Base-by-base conservation (phyloP, 441 rosid genomes). In the Croton setiger region DNA sequence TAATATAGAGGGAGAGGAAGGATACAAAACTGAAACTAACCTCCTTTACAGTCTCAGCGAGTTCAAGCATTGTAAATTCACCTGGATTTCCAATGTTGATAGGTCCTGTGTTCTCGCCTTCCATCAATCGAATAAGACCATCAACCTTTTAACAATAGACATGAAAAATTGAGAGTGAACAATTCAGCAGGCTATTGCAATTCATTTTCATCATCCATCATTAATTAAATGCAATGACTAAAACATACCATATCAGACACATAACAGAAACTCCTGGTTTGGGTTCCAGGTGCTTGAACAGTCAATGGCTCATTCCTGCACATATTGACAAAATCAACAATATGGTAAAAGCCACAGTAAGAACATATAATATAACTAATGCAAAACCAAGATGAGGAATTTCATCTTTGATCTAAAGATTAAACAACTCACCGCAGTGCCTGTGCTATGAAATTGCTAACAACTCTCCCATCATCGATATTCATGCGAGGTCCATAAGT, bases 401-500 rank as follows among this genome's bases (percentile, higher is more conserved):
- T 21, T 31, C 15, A 12, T 15, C 5, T 66, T 4, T 13, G 35
- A 23, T 7, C 11, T 31, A 9, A 3, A 44, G 3, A 12, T 54
- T 12, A 51, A 53, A 61, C 4, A 11, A 67, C 65, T 74, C 69
- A 96, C 99, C 99, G 86, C 48, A 92, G 78, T 67, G 99, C 97
- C 67, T 96, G 99, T 66, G 99, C 99, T 58, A 94, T 94, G 87
- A 94, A 92, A 78, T 94, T 94, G 83, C 99, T 94, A 71, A 94
- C 99, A n/a, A 94, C 99, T 71, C 99, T 98, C 2, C 99, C 98
- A 80, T 94, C 99, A 55, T 94, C 98, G 15, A 90, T 94, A 74
- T 94, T 94, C 99, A 94, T 94, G 54, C 99, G 92, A 12, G 99
- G 98, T 69, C 98, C 98, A 48, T 93, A 96, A 14, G 99, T 96